Evolutionary conservation across 768 basidiomycete genomes (phyloP), one percentile per base, ranked within the genome.

Genomic region (Podaxis sp.): DNA sequence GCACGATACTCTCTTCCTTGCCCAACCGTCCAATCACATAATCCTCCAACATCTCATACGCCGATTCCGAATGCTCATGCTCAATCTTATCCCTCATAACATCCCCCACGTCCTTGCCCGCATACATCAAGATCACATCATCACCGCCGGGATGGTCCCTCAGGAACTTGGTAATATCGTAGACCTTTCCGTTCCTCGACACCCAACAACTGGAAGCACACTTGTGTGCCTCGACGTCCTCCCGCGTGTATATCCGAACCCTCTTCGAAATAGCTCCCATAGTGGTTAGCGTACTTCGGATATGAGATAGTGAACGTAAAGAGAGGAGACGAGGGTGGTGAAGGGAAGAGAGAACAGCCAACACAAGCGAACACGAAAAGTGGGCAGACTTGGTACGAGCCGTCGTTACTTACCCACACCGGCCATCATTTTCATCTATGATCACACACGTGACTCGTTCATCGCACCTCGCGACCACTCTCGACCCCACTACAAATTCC

Each of bases 61-160:
- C 97, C 7, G 89, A 83, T 25, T 93, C 88, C 2, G 92, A 94
- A 72, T 98, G 97, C 9, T 88, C 88, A 71, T 99, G 97, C 66
- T 90, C 87, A 21, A 78, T 70, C 64, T 79, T 74, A 73, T 96
- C 88, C 67, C 82, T 83, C 97, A 98, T 98, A 57, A 86, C 78
- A 18, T 73, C 78, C 18, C 81, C 89, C 54, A 98, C 80, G 70
- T 97, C 93, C 73, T 85, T 84, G 42, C 95, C 95, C 4, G 91
- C 96, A 73, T 89, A 82, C 47, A 85, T 76, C 40, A 95, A 74
- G 66, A 99, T 84, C 63, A 94, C 74, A 70, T 98, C 95, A 72
- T 98, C 96, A 2, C 95, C 95, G 64, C 96, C 96, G 10, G 95
- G 94, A 71, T 97, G 95, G 77, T 96, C 95, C 55, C 81, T 68